These are phyloP conservation scores for Dichomitus squalens DNA, from an alignment of 1,284 basidiomycete species.

Conservation along the genomic window DNA sequence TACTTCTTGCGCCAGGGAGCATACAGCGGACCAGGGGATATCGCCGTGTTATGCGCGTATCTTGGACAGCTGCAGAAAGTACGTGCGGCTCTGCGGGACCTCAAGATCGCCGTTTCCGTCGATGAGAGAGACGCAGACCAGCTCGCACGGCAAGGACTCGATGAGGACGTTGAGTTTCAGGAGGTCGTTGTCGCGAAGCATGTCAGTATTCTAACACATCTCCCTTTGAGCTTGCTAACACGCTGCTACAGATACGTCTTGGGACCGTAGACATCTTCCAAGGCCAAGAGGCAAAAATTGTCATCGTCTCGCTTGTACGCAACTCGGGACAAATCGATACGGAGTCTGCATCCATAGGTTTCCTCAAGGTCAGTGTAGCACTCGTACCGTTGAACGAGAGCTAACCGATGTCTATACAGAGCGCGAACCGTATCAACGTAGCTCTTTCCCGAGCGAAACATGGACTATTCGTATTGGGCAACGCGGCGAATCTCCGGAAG, in stretches of 20 bases:
- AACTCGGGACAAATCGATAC: constrained; percentile 57
- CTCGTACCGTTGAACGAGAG: too few species aligned
- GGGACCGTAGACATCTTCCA: constrained; percentile 82
- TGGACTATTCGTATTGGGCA: constrained; percentile 73
- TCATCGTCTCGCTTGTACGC: constrained; percentile 73
- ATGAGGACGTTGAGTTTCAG: constrained; percentile 39
- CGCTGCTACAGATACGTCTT: constrained; percentile 55
- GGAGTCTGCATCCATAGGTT: constrained; percentile 56
- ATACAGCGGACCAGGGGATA: constrained; percentile 51
- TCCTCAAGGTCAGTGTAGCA: constrained; percentile 54
- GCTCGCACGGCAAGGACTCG: constrained; percentile 45
- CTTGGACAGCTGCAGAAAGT: constrained; percentile 61
- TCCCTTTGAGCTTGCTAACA: neutral
- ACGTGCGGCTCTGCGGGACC: constrained; percentile 48
- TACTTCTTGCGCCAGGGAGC: constrained; percentile 58
- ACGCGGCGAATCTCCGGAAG: constrained; percentile 54
- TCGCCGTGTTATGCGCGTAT: constrained; percentile 77
- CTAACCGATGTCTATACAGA: constrained; percentile 1
- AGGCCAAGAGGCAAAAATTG: constrained; percentile 68
- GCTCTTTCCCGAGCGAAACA: constrained; percentile 74
- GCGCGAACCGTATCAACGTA: constrained; percentile 36
- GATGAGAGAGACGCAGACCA: constrained; percentile 70
- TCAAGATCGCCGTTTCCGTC: constrained; percentile 60
- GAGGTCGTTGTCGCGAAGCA: constrained; percentile 44
- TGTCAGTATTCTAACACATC: constrained; percentile 31